phyloP scores from a whole-genome alignment of 2,329 filamentous ascomycete genomes.

The Aspergillus pseudotamarii region DNA sequence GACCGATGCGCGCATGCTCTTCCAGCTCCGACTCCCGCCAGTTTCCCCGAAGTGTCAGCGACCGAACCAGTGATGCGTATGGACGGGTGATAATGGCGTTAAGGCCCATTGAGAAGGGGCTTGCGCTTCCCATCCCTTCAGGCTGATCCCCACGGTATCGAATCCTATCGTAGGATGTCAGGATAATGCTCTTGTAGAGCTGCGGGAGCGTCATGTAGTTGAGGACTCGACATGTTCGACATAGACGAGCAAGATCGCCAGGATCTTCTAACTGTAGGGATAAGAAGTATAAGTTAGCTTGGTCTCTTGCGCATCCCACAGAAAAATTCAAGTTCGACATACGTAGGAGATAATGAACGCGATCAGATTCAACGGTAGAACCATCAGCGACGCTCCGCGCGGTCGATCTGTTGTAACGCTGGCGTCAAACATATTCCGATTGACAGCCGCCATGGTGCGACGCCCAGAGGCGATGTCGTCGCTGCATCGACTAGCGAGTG shows the following conservation, averaged over 20 bases:
- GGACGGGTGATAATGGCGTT: conserved; percentile 63
- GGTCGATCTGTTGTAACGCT: conserved; percentile 35
- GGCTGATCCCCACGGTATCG: conserved; percentile 60
- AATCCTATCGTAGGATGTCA: conserved; percentile 62
- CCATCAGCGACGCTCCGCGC: conserved; percentile 35
- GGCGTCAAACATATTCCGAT: conserved; percentile 46
- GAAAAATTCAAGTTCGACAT: conserved; percentile 24
- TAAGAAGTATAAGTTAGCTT: background rate
- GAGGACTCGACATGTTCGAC: conserved; percentile 62
- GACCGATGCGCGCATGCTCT: conserved; percentile 59
- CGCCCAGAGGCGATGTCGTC: conserved; percentile 26
- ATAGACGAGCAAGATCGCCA: conserved; percentile 61
- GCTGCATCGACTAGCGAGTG: conserved; percentile 31
- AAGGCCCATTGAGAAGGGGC: conserved; percentile 65
- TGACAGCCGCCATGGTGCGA: conserved; percentile 46
- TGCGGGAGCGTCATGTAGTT: conserved; percentile 67
- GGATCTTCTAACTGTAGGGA: conserved; percentile 57
- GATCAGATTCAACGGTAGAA: conserved; percentile 61
- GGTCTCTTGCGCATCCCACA: background rate
- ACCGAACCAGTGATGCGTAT: conserved; percentile 55
- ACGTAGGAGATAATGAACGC: conserved; percentile 60
- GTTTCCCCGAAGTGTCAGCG: conserved; percentile 56
- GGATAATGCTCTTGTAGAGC: conserved; percentile 59
- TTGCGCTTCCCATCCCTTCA: conserved; percentile 64
- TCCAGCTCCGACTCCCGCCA: conserved; percentile 61